Conservation (phyloP, 2,329 filamentous ascomycete genomes). For the Exophiala dermatitidis region DNA sequence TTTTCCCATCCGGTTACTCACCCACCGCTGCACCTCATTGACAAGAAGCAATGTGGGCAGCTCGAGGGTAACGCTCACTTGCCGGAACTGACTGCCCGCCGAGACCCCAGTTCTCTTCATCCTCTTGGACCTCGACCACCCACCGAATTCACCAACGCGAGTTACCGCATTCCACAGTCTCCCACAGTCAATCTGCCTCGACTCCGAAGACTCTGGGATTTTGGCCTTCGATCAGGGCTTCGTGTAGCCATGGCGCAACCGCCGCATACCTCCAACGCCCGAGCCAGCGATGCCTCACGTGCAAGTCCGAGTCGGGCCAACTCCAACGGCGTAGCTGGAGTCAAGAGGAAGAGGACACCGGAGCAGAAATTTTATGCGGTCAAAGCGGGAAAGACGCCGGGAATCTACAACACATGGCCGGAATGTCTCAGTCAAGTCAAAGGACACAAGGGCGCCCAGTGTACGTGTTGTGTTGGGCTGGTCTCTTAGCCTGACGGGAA, state of each 20-base stretch:
- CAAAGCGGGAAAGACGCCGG: conserved; percentile 52
- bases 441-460: conserved; percentile 59
- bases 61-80: neutral
- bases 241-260: conserved; percentile 21
- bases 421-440: conserved; percentile 57
- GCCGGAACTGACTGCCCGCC: neutral
- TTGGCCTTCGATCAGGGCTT: conserved; percentile 5
- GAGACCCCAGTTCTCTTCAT: neutral
- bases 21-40: too few species aligned
- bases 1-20: too few species aligned
- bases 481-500: neutral
- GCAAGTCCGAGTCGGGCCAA: conserved; percentile 10
- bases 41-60: too few species aligned
- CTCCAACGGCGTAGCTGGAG: conserved; percentile 17
- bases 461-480: conserved; percentile 51
- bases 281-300: conserved; percentile 11
- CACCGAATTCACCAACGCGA: neutral
- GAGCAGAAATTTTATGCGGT: conserved; percentile 58
- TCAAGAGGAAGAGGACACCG: conserved; percentile 49
- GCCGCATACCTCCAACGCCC: conserved; percentile 1
- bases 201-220: conserved; percentile 5
- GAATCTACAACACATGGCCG: conserved; percentile 57
- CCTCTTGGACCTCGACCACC: neutral
- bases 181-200: conserved; percentile 19
- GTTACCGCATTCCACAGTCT: neutral